These are phyloP conservation scores for Ceratocystis ficicola DNA, from an alignment of 2,329 filamentous ascomycete genomes.

Conservation along the genomic window DNA sequence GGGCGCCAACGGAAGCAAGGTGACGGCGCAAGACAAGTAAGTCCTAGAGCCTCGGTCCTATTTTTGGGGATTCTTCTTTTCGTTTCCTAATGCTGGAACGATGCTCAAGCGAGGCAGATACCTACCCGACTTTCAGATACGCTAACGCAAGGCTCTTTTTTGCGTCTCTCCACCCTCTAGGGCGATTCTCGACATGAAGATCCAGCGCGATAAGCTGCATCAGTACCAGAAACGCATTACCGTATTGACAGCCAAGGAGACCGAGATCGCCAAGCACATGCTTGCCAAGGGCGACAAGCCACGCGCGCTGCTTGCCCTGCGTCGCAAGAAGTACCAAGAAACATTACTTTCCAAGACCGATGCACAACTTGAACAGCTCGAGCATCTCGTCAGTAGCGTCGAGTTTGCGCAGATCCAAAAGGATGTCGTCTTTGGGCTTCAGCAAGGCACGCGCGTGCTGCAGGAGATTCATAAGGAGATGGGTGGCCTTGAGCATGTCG, in stretches of 20 bases:
- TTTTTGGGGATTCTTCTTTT: neutral
- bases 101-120: neutral
- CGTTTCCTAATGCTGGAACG: too few relatives aligned
- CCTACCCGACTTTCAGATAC: neutral
- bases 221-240: constrained; percentile 90
- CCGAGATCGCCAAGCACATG: constrained; percentile 71
- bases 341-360: constrained; percentile 80
- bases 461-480: constrained; percentile 90
- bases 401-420: constrained; percentile 97
- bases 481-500: constrained; percentile 84
- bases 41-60: constrained; percentile 25
- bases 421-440: constrained; percentile 82
- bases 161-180: constrained; percentile 35
- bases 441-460: constrained; percentile 81
- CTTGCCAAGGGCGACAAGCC: constrained; percentile 67
- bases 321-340: constrained; percentile 95
- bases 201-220: constrained; percentile 90
- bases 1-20: constrained; percentile 46
- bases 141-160: neutral
- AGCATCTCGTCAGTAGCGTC: constrained; percentile 75
- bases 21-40: constrained; percentile 73
- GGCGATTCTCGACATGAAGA: constrained; percentile 95
- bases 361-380: constrained; percentile 82
- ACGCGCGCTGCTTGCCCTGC: constrained; percentile 73
- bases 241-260: constrained; percentile 75